These are phyloP conservation scores for Talaromyces sp. DNA, from an alignment of 2,329 filamentous ascomycete species.

Conservation along the genomic window DNA sequence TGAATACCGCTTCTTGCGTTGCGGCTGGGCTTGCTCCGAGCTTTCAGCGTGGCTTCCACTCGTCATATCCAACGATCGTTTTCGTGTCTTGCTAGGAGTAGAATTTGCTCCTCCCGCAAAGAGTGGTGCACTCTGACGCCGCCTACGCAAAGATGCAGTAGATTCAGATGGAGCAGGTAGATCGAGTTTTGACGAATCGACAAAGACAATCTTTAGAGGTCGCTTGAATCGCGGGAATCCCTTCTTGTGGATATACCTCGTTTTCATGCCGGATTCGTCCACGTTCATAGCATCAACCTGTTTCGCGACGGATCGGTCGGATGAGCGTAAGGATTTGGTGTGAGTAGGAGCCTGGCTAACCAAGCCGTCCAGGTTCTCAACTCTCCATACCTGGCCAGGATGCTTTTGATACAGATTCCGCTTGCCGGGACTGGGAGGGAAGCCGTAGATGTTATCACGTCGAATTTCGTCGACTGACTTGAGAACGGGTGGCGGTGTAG, in stretches of 20 bases:
- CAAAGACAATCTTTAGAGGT: conserved; percentile 19
- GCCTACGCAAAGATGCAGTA: conserved; percentile 14
- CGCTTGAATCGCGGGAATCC: conserved; percentile 15
- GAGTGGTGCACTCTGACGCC: conserved; percentile 20
- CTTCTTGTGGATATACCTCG: conserved; percentile 20
- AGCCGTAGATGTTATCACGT: conserved; percentile 34
- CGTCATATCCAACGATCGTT: conserved; percentile 18
- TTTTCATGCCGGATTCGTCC: conserved; percentile 26
- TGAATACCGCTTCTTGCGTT: conserved; percentile 18
- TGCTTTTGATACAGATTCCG: conserved; percentile 31
- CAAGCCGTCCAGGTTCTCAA: conserved; percentile 29
- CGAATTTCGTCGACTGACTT: conserved; percentile 31
- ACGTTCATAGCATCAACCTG: conserved; percentile 9
- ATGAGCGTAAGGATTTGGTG: conserved; percentile 22
- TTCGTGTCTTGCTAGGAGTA: conserved; percentile 15
- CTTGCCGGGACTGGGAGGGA: conserved; percentile 32
- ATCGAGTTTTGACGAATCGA: conserved; percentile 17
- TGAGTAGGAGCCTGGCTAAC: conserved; percentile 27
- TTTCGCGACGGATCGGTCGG: conserved; percentile 24
- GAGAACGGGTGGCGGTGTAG: conserved; percentile 29
- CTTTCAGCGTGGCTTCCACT: conserved; percentile 1
- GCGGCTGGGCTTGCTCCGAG: background rate
- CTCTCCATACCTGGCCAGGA: conserved; percentile 19
- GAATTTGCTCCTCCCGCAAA: background rate
- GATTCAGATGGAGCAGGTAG: background rate